Evolutionary conservation across 2,329 filamentous ascomycete species (phyloP), one percentile per base, ranked within the genome.

Genomic region (Tolypocladium sp.): DNA sequence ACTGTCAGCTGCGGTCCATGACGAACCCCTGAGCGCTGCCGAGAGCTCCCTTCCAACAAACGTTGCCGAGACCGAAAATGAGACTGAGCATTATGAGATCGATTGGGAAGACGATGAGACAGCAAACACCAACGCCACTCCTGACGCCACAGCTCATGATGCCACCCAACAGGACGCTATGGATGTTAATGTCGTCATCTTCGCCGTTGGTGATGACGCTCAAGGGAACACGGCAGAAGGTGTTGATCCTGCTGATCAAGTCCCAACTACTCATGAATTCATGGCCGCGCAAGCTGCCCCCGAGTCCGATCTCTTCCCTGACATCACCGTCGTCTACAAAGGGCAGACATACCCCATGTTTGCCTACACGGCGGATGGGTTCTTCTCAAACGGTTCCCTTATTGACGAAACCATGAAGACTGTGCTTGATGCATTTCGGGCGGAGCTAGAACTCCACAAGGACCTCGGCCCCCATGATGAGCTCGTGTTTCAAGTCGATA

Each of bases 401-500:
- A 64, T 82, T 22, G 74, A 79, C 44, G 71, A 73, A 13, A 75
- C 74, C 2, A 73, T 83, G 56, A 75, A 77, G 22, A 69, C 72
- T 9, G 70, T 83, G 13, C 65, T 83, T 56, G 67, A 71, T 22
- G 73, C 73, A 6, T 70, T 83, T 37, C 77, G 80, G 37, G 67
- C 69, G 8, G 78, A 81, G 62, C 71, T 83, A 17, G 67, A 53
- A 22, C 17, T 15, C 2, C 30, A 70, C 22, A 72, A 75, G 44
- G 81, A 82, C 57, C 67, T 82, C 3, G 68, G 70, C 6, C 59
- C 69, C 4, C 72, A 75, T 22, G 80, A 83, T 57, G 79, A 82
- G 59, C 68, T 83, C 49, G 72, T 77, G n/a, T 73, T 82, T 46
- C 77, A 80, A 60, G 70, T 82, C 54, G 78, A 82, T 35, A 77